phyloP scores from a whole-genome alignment of 2,329 filamentous ascomycete species.

The Coniochaeta prunicola region DNA sequence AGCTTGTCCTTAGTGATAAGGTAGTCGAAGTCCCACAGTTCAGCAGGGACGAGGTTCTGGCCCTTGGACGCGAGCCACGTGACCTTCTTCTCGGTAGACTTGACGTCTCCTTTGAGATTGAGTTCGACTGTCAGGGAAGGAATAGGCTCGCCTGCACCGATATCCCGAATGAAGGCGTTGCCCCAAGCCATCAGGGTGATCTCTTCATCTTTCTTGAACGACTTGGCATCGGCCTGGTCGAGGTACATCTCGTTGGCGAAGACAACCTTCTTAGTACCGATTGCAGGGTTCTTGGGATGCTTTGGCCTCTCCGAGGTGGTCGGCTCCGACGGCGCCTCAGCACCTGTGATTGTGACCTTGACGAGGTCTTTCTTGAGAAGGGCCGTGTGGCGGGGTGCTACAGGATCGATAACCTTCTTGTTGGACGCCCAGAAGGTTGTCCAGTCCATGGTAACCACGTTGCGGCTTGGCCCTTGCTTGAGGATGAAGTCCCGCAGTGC shows the following conservation, averaged over 20 bases:
- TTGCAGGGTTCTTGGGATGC: constrained; percentile 79
- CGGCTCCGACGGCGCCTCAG: constrained; percentile 55
- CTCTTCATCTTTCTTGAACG: constrained; percentile 79
- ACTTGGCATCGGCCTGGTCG: constrained; percentile 79
- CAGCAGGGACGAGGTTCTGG: constrained; percentile 71
- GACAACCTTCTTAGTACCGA: constrained; percentile 80
- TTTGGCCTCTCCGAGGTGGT: constrained; percentile 71
- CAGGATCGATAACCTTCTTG: constrained; percentile 76
- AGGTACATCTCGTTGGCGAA: constrained; percentile 71
- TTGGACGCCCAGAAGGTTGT: constrained; percentile 65
- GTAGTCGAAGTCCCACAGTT: constrained; percentile 92
- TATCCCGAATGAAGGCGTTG: constrained; percentile 70
- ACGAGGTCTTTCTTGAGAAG: constrained; percentile 66
- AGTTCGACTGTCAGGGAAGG: constrained; percentile 72
- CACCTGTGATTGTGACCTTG: constrained; percentile 60
- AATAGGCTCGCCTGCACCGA: constrained; percentile 51
- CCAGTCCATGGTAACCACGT: constrained; percentile 78
- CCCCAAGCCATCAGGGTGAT: constrained; percentile 97
- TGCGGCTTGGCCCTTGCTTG: constrained; percentile 76
- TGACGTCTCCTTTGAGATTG: constrained; percentile 89
- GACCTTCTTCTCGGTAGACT: constrained; percentile 92
- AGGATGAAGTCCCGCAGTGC: constrained; percentile 79
- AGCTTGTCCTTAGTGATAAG: constrained; percentile 93
- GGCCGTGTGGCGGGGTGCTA: constrained; percentile 67
- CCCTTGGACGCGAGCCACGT: constrained; percentile 79